Evolutionary conservation across 108 stramenopile species (phyloP), one percentile per base, ranked within the genome.

Genomic region (Pseudonitzschia pungens): DNA sequence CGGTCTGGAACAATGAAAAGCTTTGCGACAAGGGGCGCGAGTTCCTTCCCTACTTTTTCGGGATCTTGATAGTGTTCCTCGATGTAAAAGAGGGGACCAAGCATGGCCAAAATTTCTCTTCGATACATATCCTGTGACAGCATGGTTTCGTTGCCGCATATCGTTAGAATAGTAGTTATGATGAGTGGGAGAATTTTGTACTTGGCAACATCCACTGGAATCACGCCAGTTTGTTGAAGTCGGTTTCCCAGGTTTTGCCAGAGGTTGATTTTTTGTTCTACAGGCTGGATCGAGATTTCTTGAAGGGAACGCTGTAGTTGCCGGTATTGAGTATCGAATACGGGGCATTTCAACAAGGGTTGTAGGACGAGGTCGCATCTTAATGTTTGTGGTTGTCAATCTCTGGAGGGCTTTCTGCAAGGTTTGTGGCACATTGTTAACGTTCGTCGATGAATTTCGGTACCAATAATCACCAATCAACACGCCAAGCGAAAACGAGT

Each of bases 1-100:
- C 95, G 88, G 72, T 96, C 95, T 66, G 92, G 90, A 14, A 96
- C 83, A 31, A 54, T 69, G 71, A 96, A 96, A 11, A 96, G 73
- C 1, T 85, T 45, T 36, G 80, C 83, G 26, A 93, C 78, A 4
- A 93, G 77, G 0, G 92, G 87, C 14, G 86, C 71, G 14, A 93
- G 64, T 65, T 84, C 84, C 15, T 79, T 80, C 57, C 83, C 76
- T 43, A 91, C 82, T 6, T 79, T 57, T 26, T 80, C 73, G 26
- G 78, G 62, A 8, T 78, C 67, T 50, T 89, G 54, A 59, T 81
- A 86, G n/a, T 77, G 77, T 69, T 92, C 89, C 16, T 79, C 85
- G 76, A 89, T 87, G 65, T 79, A 81, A 79, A 93, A 96, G 26
- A 90, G 67, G 15, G 91, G 81, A 20, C 79, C 77, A 0, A 91